phyloP scores from a whole-genome alignment of 2,329 filamentous ascomycete species.

The Fusarium coicis region DNA sequence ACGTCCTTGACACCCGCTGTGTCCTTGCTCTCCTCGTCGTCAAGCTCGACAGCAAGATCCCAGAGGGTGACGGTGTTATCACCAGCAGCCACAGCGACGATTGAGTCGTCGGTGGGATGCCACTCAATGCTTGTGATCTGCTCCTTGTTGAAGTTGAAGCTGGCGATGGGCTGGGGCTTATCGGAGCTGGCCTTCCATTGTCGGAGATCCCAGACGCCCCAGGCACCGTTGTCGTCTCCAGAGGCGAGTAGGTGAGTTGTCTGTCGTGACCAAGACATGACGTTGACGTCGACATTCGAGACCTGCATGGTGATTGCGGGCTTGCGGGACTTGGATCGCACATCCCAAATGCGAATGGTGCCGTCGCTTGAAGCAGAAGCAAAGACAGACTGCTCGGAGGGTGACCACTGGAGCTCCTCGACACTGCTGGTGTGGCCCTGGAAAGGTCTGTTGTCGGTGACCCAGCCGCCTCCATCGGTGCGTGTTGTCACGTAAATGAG shows the following conservation, averaged over 20 bases:
- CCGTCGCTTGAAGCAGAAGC: constrained; percentile 94
- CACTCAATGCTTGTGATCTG: constrained; percentile 97
- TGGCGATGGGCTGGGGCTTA: constrained; percentile 84
- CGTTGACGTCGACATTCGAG: constrained; percentile 89
- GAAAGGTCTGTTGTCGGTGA: constrained; percentile 86
- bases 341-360: constrained; percentile 95
- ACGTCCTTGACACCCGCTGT: constrained; percentile 89
- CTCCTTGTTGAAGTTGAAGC: constrained; percentile 95
- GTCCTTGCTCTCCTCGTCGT: constrained; percentile 95
- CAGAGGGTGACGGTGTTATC: constrained; percentile 96
- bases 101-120: constrained; percentile 97
- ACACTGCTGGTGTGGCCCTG: constrained; percentile 85
- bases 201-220: constrained; percentile 95
- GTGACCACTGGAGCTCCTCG: constrained; percentile 97
- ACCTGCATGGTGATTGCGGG: constrained; percentile 89
- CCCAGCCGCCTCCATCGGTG: constrained; percentile 88
- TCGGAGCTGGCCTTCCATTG: constrained; percentile 81
- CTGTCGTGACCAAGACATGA: constrained; percentile 92
- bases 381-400: constrained; percentile 91
- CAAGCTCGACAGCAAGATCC: constrained; percentile 96
- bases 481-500: constrained; percentile 89
- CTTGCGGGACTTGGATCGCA: constrained; percentile 87
- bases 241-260: constrained; percentile 91
- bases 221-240: constrained; percentile 91
- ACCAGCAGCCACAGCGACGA: constrained; percentile 89